phyloP scores from a whole-genome alignment of 805 yeast genomes.

The Kodamaea sagamina region DNA sequence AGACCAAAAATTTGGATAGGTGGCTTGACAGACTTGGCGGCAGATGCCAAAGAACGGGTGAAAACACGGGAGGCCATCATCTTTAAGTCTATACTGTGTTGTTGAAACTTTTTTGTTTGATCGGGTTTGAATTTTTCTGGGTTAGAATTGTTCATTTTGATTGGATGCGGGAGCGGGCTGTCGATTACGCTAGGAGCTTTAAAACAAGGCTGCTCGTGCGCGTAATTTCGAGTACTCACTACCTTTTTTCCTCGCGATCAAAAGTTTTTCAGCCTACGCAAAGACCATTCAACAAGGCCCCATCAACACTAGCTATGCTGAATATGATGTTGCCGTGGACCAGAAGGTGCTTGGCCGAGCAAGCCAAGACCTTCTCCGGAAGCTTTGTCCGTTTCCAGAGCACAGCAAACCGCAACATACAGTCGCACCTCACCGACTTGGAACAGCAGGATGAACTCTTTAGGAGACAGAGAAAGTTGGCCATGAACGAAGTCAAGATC shows the following conservation, averaged over 20 bases:
- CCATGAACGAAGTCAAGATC: constrained; percentile 68
- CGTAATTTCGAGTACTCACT: constrained; percentile 4
- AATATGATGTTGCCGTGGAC: constrained; percentile 9
- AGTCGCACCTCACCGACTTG: constrained; percentile 59
- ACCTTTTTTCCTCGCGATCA: constrained; percentile 4
- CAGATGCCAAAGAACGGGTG: constrained; percentile 73
- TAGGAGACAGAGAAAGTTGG: constrained; percentile 69
- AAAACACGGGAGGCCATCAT: constrained; percentile 65
- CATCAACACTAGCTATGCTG: not conserved
- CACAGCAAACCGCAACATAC: constrained; percentile 8
- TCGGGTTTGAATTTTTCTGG: constrained; percentile 10
- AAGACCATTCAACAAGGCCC: not conserved
- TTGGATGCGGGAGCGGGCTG: constrained; percentile 5
- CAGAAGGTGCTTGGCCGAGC: constrained; percentile 12
- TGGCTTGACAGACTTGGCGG: constrained; percentile 66
- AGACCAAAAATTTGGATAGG: constrained; percentile 94
- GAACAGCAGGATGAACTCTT: constrained; percentile 77
- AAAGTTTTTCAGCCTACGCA: constrained; percentile 1
- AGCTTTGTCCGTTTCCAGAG: constrained; percentile 12
- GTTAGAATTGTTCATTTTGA: constrained; percentile 8
- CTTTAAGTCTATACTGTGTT: constrained; percentile 8
- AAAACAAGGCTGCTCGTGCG: too few species aligned
- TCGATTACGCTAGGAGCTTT: constrained; percentile 2
- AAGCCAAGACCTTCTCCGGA: constrained; percentile 7
- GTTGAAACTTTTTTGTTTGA: constrained; percentile 7